A percentile compares a stretch with the other conserved stretches of the same genome.
Evolutionary conservation across 2,329 filamentous ascomycete genomes (phyloP).

Genomic region (Ramularia endophylla): DNA sequence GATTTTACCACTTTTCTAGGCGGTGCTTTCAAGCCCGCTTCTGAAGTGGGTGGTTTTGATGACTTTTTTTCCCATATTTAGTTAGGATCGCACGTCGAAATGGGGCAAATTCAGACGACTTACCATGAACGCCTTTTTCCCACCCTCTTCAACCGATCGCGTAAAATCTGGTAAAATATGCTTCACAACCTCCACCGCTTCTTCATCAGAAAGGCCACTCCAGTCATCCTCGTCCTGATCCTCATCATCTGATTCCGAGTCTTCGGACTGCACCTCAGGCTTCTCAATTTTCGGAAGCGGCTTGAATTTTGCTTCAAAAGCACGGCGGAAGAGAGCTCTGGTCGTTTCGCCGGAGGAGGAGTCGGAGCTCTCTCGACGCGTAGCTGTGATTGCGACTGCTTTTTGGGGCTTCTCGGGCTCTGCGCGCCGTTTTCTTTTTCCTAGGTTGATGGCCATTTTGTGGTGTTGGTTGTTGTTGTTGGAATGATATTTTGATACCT

Average conservation of each 20-base stretch:
- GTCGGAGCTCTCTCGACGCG: constrained; percentile 7
- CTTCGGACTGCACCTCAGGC: constrained; percentile 28
- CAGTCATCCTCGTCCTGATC: constrained; percentile 48
- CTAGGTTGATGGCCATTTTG: constrained; percentile 37
- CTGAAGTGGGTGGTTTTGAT: constrained; percentile 45
- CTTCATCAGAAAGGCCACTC: constrained; percentile 56
- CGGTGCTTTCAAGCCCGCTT: constrained; percentile 15
- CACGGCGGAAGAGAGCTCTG: constrained; percentile 69
- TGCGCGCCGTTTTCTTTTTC: constrained; percentile 41
- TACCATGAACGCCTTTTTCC: constrained; percentile 79
- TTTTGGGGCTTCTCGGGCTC: constrained; percentile 12
- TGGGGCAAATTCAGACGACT: no score
- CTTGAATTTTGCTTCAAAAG: constrained; percentile 85
- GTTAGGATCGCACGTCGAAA: no score
- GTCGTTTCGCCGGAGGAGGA: constrained; percentile 42
- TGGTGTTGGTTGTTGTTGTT: constrained; percentile 1
- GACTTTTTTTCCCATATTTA: constrained; percentile 22
- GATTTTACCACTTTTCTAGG: constrained; percentile 21
- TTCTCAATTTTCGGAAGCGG: constrained; percentile 43
- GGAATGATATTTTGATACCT: no score
- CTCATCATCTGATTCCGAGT: constrained; percentile 21
- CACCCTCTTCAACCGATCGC: constrained; percentile 21
- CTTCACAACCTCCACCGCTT: constrained; percentile 37
- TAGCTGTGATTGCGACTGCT: constrained; percentile 2
- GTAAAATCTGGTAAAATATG: constrained; percentile 31